phyloP scores from a whole-genome alignment of 2,329 filamentous ascomycete genomes.

The Trichoderma breve region DNA sequence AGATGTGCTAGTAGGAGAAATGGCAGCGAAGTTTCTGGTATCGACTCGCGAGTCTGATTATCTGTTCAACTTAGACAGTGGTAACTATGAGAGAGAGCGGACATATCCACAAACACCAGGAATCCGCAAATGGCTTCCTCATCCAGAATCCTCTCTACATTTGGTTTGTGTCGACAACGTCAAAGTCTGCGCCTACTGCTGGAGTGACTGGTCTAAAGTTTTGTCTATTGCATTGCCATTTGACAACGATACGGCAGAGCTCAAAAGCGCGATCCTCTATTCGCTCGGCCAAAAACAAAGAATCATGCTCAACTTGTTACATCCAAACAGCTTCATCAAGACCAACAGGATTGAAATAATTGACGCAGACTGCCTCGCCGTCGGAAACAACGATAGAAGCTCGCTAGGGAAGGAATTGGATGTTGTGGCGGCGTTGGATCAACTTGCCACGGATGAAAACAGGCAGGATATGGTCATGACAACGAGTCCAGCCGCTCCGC shows the following conservation, averaged over 20 bases:
- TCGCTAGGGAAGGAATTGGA: background rate
- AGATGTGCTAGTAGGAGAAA: conserved; percentile 29
- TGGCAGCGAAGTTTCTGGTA: conserved; percentile 27
- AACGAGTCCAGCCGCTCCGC: too few species aligned
- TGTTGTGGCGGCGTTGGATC: background rate
- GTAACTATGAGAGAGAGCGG: conserved; percentile 24
- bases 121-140: conserved; percentile 20
- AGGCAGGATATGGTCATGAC: too few species aligned
- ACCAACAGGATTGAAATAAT: background rate
- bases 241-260: conserved; percentile 19
- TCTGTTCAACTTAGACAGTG: conserved; percentile 30
- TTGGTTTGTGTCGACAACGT: conserved; percentile 31
- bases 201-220: conserved; percentile 32
- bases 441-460: too few species aligned
- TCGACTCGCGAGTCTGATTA: conserved; percentile 34
- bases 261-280: conserved; percentile 27
- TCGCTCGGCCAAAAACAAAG: conserved; percentile 22
- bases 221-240: conserved; percentile 19
- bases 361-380: background rate
- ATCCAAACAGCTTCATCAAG: background rate
- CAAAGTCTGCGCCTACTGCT: conserved; percentile 28
- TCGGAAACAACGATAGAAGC: background rate
- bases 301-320: conserved; percentile 20
- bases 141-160: conserved; percentile 27
- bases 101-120: conserved; percentile 20